These are phyloP conservation scores for Colletotrichum trifolii DNA, from an alignment of 2,329 filamentous ascomycete species.

Conservation along the genomic window DNA sequence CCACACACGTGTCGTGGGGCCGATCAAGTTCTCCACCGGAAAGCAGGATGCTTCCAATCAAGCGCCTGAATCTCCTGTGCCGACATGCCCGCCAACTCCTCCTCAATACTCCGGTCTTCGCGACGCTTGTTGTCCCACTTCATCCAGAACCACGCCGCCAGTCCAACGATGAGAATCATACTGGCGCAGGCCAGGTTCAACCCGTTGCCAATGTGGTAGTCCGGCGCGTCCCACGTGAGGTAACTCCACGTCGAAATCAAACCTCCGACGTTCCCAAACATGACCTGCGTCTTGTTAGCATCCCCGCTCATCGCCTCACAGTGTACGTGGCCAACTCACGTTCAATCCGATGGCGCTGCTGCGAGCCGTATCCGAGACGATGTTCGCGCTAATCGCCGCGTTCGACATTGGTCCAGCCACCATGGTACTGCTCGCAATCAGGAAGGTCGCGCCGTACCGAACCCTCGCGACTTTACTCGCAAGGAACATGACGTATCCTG, in stretches of 20 bases:
- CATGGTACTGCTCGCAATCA: slow-evolving; percentile 74
- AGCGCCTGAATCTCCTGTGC: slow-evolving; percentile 66
- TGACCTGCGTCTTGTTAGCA: slow-evolving; percentile 52
- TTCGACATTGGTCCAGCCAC: slow-evolving; percentile 73
- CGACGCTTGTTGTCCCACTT: slow-evolving; percentile 68
- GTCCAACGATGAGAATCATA: slow-evolving; percentile 61
- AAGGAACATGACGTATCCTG: slow-evolving; percentile 78
- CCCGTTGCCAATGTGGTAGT: slow-evolving; percentile 78
- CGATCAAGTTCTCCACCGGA: slow-evolving; percentile 64
- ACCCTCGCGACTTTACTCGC: slow-evolving; percentile 62
- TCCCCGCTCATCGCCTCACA: too few relatives aligned
- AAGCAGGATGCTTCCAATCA: slow-evolving; percentile 76
- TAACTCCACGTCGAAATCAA: slow-evolving; percentile 75
- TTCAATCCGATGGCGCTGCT: slow-evolving; percentile 73
- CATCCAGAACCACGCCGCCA: slow-evolving; percentile 68
- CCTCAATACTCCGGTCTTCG: slow-evolving; percentile 64
- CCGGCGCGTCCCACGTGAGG: slow-evolving; percentile 69
- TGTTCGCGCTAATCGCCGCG: slow-evolving; percentile 75
- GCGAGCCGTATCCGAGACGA: slow-evolving; percentile 76
- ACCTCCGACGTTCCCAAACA: slow-evolving; percentile 80
- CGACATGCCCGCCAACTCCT: slow-evolving; percentile 66
- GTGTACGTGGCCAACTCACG: slow-evolving; percentile 27
- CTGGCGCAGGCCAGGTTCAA: slow-evolving; percentile 71
- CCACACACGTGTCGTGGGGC: neutral
- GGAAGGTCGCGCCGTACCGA: slow-evolving; percentile 77